Evolutionary conservation across 2,329 filamentous ascomycete species (phyloP), one percentile per base, ranked within the genome.

Genomic region (Ascochyta rabiei): DNA sequence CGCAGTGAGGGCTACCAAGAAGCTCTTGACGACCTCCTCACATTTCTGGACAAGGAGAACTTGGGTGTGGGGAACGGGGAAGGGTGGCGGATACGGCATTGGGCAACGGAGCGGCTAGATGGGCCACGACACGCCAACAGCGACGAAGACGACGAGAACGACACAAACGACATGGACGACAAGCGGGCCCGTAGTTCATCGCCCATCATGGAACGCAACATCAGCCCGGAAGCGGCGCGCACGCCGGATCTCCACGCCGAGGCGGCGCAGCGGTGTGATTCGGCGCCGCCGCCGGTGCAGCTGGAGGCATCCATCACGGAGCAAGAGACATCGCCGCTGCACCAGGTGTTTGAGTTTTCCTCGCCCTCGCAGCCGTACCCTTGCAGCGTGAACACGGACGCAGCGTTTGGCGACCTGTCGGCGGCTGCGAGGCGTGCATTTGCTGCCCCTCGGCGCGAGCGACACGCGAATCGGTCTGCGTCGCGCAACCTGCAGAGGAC

Each of bases 1-100:
- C 86, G 90, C 44, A 79, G 85, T 45, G 88, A 93, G 34, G 95
- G 95, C 23, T 98, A 97, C 67, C 93, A 97, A 74, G 93, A 98
- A 71, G 96, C 93, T 33, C 80, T 99, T 33, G 91, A 97, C 61
- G 93, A 98, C 63, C 80, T 99, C 5, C 79, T 97, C n/a, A 77
- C 82, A 15, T 96, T 96, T 64, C 79, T 98, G 48, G 93, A 98
- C 72, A 89, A 86, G 69, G 87, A 92, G 70, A 86, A 90, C 60
- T 81, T 96, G 50, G 91, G 91, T 0, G 72, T 95, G 12, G 84
- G 83, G 42, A 90, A 95, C 73, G 90, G 90, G 13, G 93, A 96
- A 73, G 91, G 85, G 7, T 86, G 83, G 81, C 79, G 79, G 63
- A 80, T 89, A 56, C 77, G 86, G 59, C 83, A 86, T 71, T 88